Base-by-base conservation (phyloP, 768 basidiomycete genomes). In the Kondoa malvinella region DNA sequence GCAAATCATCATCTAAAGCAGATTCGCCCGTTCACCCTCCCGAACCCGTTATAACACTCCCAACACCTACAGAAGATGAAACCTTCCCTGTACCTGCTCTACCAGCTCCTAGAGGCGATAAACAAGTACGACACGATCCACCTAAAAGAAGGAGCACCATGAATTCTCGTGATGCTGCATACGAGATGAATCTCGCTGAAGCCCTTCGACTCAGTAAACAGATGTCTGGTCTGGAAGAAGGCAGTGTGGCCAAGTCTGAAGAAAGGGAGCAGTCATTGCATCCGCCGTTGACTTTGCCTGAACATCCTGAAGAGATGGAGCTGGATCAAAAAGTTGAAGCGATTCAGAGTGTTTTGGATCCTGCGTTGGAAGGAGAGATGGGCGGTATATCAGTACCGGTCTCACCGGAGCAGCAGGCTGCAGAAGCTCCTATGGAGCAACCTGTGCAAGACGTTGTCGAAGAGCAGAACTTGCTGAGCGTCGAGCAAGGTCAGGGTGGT, bases 101-200 rank as follows among this genome's bases (percentile, higher is more conserved):
- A 50, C 40, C 40, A 8, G 12, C 21, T 50, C 21, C 40, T 50
- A 50, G 21, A 50, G 40, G 21, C 40, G 21, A 50, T 8, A 21
- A 50, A 50, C 8, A 21, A 8, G 21, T 8, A 50, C 8, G 40
- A 50, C 40, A 50, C 21, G 40, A 50, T 50, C 40, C 40, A 50
- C 40, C 40, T 50, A 50, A 50, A 50, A 50, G 40, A 50, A 82
- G 95, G 69, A 91, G 89, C 73, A 99, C 95, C 64, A 94, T 99
- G 91, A 97, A 97, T 77, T 92, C 89, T 74, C 81, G 94, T 67
- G 94, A 95, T 76, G 89, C 92, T 17, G 87, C 86, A 56, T 63
- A 63, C 61, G 61, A 63, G 32, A n/a, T 8, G 61, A 32, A 63
- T 16, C 32, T 63, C 3, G 61, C 61, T 17, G 8, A 30, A n/a